These are phyloP conservation scores for Flaveria floridana DNA, from an alignment of 140 eudicot genomes.

Conservation along the genomic window DNA sequence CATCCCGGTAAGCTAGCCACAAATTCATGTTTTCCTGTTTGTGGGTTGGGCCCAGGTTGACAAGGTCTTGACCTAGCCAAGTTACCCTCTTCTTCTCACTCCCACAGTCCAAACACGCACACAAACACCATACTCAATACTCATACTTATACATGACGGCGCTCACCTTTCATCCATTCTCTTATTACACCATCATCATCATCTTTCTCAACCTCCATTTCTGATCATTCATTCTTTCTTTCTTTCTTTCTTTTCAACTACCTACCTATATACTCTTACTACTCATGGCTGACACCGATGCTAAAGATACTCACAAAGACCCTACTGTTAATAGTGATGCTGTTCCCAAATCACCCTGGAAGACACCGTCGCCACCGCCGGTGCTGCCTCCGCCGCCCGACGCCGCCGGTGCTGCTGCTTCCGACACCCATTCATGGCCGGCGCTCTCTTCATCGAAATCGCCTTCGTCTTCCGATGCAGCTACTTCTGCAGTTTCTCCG, in stretches of 20 bases:
- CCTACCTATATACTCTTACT: neutral
- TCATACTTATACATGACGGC: neutral
- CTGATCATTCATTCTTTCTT: neutral
- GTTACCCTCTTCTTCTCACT: neutral
- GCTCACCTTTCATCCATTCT: neutral
- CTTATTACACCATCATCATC: neutral
- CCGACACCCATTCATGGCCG: constrained; percentile 61
- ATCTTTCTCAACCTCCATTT: neutral
- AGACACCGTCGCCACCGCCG: constrained; percentile 28
- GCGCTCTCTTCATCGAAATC: constrained; percentile 48
- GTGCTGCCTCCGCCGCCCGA: neutral
- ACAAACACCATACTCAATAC: no score
- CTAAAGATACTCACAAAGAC: constrained; percentile 8
- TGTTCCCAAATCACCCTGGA: constrained; percentile 66
- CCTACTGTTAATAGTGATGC: neutral
- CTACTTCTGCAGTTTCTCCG: no score
- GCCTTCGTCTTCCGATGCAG: neutral
- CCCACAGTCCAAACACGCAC: neutral
- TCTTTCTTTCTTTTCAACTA: neutral
- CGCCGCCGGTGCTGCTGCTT: constrained; percentile 15
- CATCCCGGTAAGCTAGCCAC: no score
- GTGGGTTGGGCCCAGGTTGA: constrained; percentile 9
- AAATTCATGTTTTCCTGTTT: neutral
- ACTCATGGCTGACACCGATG: constrained; percentile 27
- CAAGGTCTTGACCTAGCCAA: neutral